Evolutionary conservation across 2,329 filamentous ascomycete genomes (phyloP).

Genomic region (Endothia cerciana): DNA sequence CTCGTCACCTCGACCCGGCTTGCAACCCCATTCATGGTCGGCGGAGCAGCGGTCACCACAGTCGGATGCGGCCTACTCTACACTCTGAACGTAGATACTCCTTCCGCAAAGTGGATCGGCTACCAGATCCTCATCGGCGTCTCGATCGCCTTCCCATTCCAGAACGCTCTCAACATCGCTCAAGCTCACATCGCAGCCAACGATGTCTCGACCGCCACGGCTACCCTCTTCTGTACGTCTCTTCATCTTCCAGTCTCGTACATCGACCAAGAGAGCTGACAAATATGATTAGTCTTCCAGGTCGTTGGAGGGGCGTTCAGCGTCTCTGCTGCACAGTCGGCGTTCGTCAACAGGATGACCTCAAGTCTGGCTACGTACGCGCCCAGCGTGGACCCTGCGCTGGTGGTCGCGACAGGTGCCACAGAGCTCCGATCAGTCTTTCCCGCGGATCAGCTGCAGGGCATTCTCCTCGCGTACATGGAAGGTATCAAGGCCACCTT

Average conservation of each 20-base stretch:
- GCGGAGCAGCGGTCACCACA: constrained; percentile 40
- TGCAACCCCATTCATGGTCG: constrained; percentile 39
- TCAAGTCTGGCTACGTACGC: neutral
- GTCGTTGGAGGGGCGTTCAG: neutral
- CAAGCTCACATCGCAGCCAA: constrained; percentile 37
- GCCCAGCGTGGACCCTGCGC: neutral
- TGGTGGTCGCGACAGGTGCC: constrained; percentile 7
- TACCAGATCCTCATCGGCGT: constrained; percentile 29
- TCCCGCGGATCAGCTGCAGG: neutral
- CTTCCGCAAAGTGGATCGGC: constrained; percentile 44
- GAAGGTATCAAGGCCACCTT: constrained; percentile 6
- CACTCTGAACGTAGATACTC: constrained; percentile 36
- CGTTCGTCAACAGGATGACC: neutral
- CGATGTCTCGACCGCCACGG: constrained; percentile 45
- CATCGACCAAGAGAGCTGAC: neutral
- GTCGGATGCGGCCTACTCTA: constrained; percentile 41
- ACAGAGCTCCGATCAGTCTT: neutral
- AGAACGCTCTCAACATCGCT: neutral
- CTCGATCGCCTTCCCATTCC: neutral
- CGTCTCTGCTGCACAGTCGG: neutral
- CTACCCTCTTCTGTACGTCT: constrained; percentile 38
- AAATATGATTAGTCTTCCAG: constrained; percentile 1
- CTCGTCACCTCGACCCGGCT: constrained; percentile 38
- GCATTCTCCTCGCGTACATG: constrained; percentile 12
- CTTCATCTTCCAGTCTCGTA: constrained; percentile 30